Evolutionary conservation across 176 grass and related monocot genomes (phyloP).

Genomic region (Poa pratensis): DNA sequence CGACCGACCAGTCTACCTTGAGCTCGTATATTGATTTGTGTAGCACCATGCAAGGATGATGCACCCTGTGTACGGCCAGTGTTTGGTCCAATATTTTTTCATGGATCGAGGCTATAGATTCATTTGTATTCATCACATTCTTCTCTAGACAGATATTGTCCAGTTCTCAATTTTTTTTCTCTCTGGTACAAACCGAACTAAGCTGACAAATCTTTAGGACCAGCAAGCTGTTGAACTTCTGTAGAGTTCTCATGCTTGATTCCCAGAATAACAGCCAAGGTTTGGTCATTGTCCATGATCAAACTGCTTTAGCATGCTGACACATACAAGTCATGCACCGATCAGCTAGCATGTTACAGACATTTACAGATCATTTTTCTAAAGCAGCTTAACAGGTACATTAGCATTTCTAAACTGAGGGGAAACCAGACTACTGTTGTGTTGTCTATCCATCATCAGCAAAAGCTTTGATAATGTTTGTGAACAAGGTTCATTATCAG

Average conservation of each 20-base stretch:
- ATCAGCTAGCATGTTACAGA: too few relatives aligned
- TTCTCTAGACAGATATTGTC: neutral
- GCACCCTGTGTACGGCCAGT: constrained; percentile 15
- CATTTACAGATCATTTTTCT: neutral
- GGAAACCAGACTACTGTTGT: too few relatives aligned
- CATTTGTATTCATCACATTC: neutral
- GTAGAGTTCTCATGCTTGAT: neutral
- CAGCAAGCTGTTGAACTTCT: neutral
- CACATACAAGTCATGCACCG: neutral
- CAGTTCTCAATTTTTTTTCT: neutral
- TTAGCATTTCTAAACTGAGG: too few relatives aligned
- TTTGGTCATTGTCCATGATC: neutral
- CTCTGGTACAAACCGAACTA: neutral
- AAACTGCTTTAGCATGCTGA: neutral
- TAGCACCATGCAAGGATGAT: constrained; percentile 35
- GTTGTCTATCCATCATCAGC: too few relatives aligned
- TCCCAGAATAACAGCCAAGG: neutral
- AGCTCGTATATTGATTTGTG: constrained; percentile 36
- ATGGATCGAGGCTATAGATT: constrained; percentile 52
- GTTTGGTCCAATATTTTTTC: constrained; percentile 36
- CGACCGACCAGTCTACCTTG: neutral
- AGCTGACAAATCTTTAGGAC: neutral
- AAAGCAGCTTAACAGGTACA: neutral
- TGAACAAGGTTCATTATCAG: neutral
- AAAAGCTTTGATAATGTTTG: neutral